Conservation (phyloP, 2,329 filamentous ascomycete species). For the Chaetomium sp. region DNA sequence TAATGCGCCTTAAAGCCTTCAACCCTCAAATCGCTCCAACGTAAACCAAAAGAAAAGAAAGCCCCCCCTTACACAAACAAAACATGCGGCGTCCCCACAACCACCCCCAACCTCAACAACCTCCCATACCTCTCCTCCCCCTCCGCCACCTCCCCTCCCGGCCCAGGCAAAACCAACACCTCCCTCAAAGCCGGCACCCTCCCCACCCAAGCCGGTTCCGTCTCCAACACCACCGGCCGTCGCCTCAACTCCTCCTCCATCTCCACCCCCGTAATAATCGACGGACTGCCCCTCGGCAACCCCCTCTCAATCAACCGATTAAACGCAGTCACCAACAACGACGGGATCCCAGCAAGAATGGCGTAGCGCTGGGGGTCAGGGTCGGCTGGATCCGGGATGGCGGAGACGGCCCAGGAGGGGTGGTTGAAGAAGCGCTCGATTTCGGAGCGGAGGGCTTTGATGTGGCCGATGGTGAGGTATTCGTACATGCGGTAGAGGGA, state of each 20-base stretch:
- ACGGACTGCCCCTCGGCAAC: conserved; percentile 9
- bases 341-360: conserved; percentile 11
- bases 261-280: conserved; percentile 3
- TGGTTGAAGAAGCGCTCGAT: conserved; percentile 14
- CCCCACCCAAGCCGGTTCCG: conserved; percentile 7
- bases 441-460: conserved; percentile 8
- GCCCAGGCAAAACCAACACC: conserved; percentile 3
- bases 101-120: conserved; percentile 9
- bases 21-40: no score
- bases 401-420: conserved; percentile 10
- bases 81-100: conserved; percentile 10
- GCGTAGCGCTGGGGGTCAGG: conserved; percentile 9
- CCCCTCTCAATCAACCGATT: conserved; percentile 9
- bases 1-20: no score
- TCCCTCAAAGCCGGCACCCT: conserved; percentile 1
- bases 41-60: no score
- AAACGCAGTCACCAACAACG: conserved; percentile 4
- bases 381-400: conserved; percentile 11
- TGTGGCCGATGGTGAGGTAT: conserved; percentile 7
- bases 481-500: conserved; percentile 14
- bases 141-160: background rate
- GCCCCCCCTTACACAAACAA: conserved; percentile 5
- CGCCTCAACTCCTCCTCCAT: conserved; percentile 4
- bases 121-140: conserved; percentile 1
- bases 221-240: conserved; percentile 5